A percentile compares a stretch with the other conserved stretches of the same genome.
Evolutionary conservation across 208 protist species (phyloP).

Genomic region (Leishmania aethiopica): DNA sequence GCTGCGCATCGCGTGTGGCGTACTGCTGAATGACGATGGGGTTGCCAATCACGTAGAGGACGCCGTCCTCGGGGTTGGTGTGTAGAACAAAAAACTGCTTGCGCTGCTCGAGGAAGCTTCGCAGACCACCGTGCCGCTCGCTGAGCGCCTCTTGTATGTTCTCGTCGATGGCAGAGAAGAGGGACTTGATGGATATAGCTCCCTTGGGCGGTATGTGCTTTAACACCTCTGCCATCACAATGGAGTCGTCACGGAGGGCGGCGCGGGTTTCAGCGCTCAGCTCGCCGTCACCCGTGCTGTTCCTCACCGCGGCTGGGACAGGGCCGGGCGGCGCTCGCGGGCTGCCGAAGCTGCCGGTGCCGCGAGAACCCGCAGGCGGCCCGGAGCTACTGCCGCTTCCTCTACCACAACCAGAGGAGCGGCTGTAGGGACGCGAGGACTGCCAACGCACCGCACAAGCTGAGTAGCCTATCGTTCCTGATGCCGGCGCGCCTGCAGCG

Average conservation of each 20-base stretch:
- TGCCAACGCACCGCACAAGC: slow-evolving; percentile 4
- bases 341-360: background rate
- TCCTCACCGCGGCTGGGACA: background rate
- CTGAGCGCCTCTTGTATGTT: slow-evolving; percentile 80
- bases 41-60: slow-evolving; percentile 71
- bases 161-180: slow-evolving; percentile 46
- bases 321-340: background rate
- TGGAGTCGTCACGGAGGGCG: slow-evolving; percentile 72
- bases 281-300: slow-evolving; percentile 50
- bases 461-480: background rate
- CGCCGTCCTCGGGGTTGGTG: slow-evolving; percentile 40
- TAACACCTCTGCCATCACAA: slow-evolving; percentile 59
- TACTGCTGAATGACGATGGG: slow-evolving; percentile 66
- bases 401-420: background rate
- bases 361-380: background rate
- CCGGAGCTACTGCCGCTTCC: background rate
- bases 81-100: slow-evolving; percentile 83
- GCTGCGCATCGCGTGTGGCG: slow-evolving; percentile 52
- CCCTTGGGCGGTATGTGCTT: slow-evolving; percentile 58
- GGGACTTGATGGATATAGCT: slow-evolving; percentile 70
- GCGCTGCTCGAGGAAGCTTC: slow-evolving; percentile 63
- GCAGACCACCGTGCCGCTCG: slow-evolving; percentile 73
- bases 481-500: background rate
- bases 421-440: slow-evolving; percentile 9
- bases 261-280: slow-evolving; percentile 54